Evolutionary conservation across 495 filamentous ascomycete species (phyloP), one percentile per base, ranked within the genome.

Genomic region (Sphaerosporella brunnea): DNA sequence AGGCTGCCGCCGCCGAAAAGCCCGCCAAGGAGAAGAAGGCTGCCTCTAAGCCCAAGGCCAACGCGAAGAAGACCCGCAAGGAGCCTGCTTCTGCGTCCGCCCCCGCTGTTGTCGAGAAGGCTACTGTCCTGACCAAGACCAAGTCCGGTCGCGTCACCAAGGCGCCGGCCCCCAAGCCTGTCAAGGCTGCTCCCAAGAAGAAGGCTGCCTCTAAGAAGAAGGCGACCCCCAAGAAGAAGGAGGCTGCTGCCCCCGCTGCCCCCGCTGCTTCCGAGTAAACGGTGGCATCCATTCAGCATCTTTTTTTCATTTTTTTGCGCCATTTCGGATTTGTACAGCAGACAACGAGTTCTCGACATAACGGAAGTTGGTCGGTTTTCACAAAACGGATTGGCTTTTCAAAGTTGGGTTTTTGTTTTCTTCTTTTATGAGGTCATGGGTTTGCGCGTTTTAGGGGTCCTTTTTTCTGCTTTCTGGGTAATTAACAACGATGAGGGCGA

Each of bases 141-240:
- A 93, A 93, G 75, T 81, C 84, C 18, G 85, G 87, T 15, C 79
- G 86, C 48, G 80, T 93, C 51, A 78, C 83, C 37, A 93, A 93
- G 78, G 73, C 75, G 15, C 69, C 72, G 26, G 64, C 73, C 19
- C 77, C 80, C 62, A 73, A 45, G 70, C 73, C 4, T 37, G 68
- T 73, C 41, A 73, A 72, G 54, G 64, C 72, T 7, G 63, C 69
- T 0, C 62, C 74, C 7, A 73, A 73, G 68, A 88, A 85, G 73
- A 74, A 73, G 66, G 63, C 61, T n/a, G 59, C 75, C 51, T 62
- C 72, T 9, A 61, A 73, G 18, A 76, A 75, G 71, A 75, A 79
- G 65, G 50, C 61, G 21, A 43, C 40, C 21, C 40, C 40, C 21
- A 43, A 43, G 40, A 26, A 43, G 40, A 26, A 43, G 40, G 24